Evolutionary conservation across 495 filamentous ascomycete species (phyloP), one percentile per base, ranked within the genome.

Genomic region (Aspergillus olivimuriae): DNA sequence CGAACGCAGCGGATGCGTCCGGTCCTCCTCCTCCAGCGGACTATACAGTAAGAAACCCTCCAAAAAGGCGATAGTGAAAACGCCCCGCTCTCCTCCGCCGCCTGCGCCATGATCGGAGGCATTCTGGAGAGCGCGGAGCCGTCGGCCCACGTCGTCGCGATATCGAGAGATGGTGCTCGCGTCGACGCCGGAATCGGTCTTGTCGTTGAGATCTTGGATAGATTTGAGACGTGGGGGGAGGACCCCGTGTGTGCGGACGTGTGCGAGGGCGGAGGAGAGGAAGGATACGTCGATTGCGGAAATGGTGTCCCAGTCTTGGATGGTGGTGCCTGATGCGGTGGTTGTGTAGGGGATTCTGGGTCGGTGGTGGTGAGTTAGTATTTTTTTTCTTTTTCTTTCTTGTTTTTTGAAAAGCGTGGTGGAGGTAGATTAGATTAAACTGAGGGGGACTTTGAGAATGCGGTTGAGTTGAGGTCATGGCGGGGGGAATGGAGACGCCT

Each of bases 31-130:
- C 47, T 68, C 47, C 0, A 68, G 65, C 0, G 68, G 62, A 3
- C 70, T 65, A 63, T 83, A 95, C 1, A 97, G 75, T 15, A 97
- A 72, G 57, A 97, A 95, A 0, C 91, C 91, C 50, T 97, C 91
- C 65, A 90, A 44, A 78, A 76, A 58, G 33, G 72, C 57, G 44
- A 78, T 39, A 2, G 60, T 75, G 12, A n/a, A 7, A 2, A 19
- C 31, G 11, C 21, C 16, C 31, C 17, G 22, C 31, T n/a, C n/a
- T n/a, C n/a, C n/a, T n/a, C n/a, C n/a, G n/a, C n/a, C n/a, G n/a
- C n/a, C n/a, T n/a, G n/a, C n/a, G n/a, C n/a, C n/a, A n/a, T n/a
- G n/a, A n/a, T n/a, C n/a, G n/a, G n/a, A n/a, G n/a, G n/a, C n/a
- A n/a, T n/a, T n/a, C n/a, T n/a, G n/a, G n/a, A n/a, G n/a, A 18